Evolutionary conservation across 805 yeast species (phyloP), one percentile per base, ranked within the genome.

Genomic region (Wickerhamiella spandovensis): DNA sequence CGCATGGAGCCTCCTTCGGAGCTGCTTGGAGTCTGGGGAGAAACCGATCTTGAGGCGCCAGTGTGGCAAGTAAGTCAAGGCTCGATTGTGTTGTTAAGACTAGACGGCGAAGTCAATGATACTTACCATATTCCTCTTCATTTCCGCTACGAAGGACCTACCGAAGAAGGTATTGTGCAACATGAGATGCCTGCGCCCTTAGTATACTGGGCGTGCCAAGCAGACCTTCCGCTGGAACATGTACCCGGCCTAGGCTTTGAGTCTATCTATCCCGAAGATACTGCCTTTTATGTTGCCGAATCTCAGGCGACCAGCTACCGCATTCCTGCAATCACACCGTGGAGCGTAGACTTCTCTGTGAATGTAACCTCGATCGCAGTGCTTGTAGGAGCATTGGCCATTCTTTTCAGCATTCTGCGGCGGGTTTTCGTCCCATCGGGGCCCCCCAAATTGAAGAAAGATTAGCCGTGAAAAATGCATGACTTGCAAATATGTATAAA

Each of bases 1-100:
- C 51, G 60, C 5, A 53, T 54, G 35, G 48, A 49, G 24, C 58
- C 59, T 23, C 55, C 58, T 28, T 58, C 62, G 15, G 57, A 54
- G n/a, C 64, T 76, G 15, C 35, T 72, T 1, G 67, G 66, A 2
- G 60, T 72, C 0, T 74, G 74, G 72, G 82, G 82, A 2, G 77
- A 75, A 48, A 65, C 70, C n/a, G 80, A 79, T 57, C 62, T 78
- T 22, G 84, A 78, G 55, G 69, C 71, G 32, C 84, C 84, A 4
- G 72, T 65, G 32, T 79, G 78, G 71, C 64, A 64, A 25, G 66
- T 67, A 7, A 57, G 65, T 22, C 73, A 73, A 71, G 81, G 81
- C 1, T 71, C 78, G 3, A 67, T 70, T 43, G 69, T 70, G 20
- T 57, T 78, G 20, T 64, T 76, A 30, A 25, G 42, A 12, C 55